These are phyloP conservation scores for Hansenula anomala DNA, from an alignment of 1,139 yeast species.

Conservation along the genomic window DNA sequence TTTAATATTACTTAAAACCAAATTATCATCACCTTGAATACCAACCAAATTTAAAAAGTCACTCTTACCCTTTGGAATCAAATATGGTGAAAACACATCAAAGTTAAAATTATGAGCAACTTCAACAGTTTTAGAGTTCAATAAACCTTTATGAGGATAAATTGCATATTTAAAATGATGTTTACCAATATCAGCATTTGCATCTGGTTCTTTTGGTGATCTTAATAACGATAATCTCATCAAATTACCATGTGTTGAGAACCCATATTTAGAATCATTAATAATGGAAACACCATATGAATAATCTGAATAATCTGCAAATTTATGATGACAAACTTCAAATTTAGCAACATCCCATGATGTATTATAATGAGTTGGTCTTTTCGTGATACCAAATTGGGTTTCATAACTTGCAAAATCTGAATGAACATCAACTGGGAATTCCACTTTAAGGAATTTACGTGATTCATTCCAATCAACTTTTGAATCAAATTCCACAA, in stretches of 20 bases:
- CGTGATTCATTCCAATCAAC: slow-evolving; percentile 88
- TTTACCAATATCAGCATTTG: slow-evolving; percentile 84
- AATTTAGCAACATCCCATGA: slow-evolving; percentile 96
- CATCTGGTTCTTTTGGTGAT: slow-evolving; percentile 90
- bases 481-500: slow-evolving; percentile 52
- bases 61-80: slow-evolving; percentile 5
- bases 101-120: slow-evolving; percentile 81
- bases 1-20: slow-evolving; percentile 74
- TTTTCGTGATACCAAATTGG: slow-evolving; percentile 82
- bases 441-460: slow-evolving; percentile 88
- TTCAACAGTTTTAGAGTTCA: slow-evolving; percentile 61
- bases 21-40: slow-evolving; percentile 44
- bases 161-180: slow-evolving; percentile 83
- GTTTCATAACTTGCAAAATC: slow-evolving; percentile 87
- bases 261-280: slow-evolving; percentile 88
- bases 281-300: slow-evolving; percentile 84
- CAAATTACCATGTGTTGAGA: slow-evolving; percentile 82
- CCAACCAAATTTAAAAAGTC: slow-evolving; percentile 21
- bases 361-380: slow-evolving; percentile 94
- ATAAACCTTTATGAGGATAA: slow-evolving; percentile 70
- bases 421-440: slow-evolving; percentile 77
- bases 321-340: slow-evolving; percentile 92
- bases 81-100: slow-evolving; percentile 25
- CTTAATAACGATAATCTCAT: slow-evolving; percentile 80
- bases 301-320: slow-evolving; percentile 84